These are phyloP conservation scores for Termitomyces bulborhizus DNA, from an alignment of 768 basidiomycete genomes.

Conservation along the genomic window DNA sequence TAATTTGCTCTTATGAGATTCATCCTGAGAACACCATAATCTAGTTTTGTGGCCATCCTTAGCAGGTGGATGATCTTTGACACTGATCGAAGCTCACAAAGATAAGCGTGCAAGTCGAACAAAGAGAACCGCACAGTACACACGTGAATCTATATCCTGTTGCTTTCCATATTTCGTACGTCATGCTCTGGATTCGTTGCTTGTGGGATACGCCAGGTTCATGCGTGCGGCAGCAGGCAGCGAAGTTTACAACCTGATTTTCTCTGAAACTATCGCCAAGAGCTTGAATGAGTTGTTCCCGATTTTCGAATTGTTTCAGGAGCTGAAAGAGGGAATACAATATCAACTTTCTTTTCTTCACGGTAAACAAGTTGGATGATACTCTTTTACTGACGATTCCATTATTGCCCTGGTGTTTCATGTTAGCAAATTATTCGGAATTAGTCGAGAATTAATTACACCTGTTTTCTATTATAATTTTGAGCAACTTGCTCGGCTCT, in stretches of 20 bases:
- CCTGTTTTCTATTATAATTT: conserved; percentile 4
- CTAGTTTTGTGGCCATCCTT: conserved; percentile 44
- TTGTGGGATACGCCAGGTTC: conserved; percentile 30
- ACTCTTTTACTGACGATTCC: conserved; percentile 13
- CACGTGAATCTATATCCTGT: conserved; percentile 48
- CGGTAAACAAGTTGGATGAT: background rate
- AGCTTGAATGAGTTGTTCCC: conserved; percentile 25
- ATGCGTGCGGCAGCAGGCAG: conserved; percentile 30
- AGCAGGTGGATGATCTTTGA: conserved; percentile 43
- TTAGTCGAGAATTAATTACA: background rate
- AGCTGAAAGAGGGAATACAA: conserved; percentile 16
- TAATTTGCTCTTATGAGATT: conserved; percentile 35
- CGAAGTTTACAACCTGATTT: conserved; percentile 33
- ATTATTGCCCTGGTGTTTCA: background rate
- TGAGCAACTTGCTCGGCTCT: conserved; percentile 15
- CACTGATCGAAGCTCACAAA: conserved; percentile 19
- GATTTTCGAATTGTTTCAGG: conserved; percentile 21
- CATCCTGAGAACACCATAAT: conserved; percentile 47
- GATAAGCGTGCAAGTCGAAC: background rate
- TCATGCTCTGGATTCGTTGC: conserved; percentile 33
- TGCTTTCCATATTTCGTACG: conserved; percentile 40
- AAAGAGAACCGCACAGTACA: conserved; percentile 9
- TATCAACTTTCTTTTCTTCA: background rate
- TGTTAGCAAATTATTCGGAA: background rate
- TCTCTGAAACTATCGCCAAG: conserved; percentile 26